These are phyloP conservation scores for Scutellaria minor DNA, from an alignment of 257 asterid genomes.

Conservation along the genomic window DNA sequence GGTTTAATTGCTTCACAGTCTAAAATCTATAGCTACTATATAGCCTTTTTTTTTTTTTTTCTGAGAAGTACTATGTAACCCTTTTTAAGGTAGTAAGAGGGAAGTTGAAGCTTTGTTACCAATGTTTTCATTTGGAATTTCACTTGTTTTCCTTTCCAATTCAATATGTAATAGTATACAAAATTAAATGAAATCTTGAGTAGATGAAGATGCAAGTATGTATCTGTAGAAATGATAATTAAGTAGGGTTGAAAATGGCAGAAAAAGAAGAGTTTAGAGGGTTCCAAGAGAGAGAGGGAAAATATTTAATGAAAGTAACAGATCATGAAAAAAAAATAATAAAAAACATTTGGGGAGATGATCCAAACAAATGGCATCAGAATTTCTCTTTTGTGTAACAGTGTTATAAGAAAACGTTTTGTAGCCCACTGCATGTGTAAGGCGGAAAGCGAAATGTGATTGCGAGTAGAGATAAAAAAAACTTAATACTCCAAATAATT, in stretches of 20 bases:
- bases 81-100: constrained; percentile 28
- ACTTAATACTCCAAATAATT: neutral
- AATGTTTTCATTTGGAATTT: neutral
- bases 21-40: constrained; percentile 6
- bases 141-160: no score
- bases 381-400: constrained; percentile 63
- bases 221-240: constrained; percentile 5
- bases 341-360: constrained; percentile 33
- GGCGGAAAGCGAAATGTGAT: constrained; percentile 66
- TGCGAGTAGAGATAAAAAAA: constrained; percentile 40
- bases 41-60: neutral
- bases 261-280: constrained; percentile 36
- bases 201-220: no score
- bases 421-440: constrained; percentile 76
- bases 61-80: constrained; percentile 6
- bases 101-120: constrained; percentile 31
- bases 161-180: no score
- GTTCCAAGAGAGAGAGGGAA: constrained; percentile 21
- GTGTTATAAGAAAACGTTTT: constrained; percentile 61
- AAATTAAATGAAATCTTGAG: no score
- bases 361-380: constrained; percentile 85
- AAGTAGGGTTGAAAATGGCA: constrained; percentile 36
- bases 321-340: constrained; percentile 44
- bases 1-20: constrained; percentile 31
- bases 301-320: constrained; percentile 59